Conservation (phyloP, 208 protist species). For the Crithidia bombi region DNA sequence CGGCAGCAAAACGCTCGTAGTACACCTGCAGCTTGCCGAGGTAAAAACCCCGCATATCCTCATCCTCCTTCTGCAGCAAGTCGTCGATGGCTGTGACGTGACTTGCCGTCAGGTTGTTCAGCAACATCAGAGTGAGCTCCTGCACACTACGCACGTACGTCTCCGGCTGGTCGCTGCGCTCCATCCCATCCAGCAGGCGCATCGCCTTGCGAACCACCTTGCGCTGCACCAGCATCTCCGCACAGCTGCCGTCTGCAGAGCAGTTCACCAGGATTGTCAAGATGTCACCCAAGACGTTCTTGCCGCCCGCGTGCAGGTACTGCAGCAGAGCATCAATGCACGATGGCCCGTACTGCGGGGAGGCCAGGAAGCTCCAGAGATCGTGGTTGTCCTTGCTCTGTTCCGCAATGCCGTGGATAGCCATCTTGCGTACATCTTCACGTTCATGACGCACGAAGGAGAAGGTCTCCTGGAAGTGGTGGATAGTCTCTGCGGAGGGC, state of each 20-base stretch:
- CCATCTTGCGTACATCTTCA: slow-evolving; percentile 88
- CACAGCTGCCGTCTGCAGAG: slow-evolving; percentile 67
- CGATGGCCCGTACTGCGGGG: slow-evolving; percentile 40
- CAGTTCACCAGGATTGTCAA: slow-evolving; percentile 86
- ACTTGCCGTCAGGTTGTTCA: slow-evolving; percentile 83
- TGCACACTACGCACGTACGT: slow-evolving; percentile 50
- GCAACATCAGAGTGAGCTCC: slow-evolving; percentile 86
- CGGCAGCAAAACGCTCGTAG: slow-evolving; percentile 45
- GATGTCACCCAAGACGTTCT: slow-evolving; percentile 66
- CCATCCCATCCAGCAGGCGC: slow-evolving; percentile 77
- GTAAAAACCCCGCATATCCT: slow-evolving; percentile 85
- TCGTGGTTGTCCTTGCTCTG: slow-evolving; percentile 80
- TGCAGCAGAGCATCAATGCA: slow-evolving; percentile 67
- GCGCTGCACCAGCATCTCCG: slow-evolving; percentile 70
- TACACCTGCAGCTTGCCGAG: slow-evolving; percentile 71
- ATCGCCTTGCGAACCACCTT: slow-evolving; percentile 77
- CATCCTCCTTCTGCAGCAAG: slow-evolving; percentile 76
- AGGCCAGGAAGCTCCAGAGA: slow-evolving; percentile 57
- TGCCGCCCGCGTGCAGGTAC: slow-evolving; percentile 55
- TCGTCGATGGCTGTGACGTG: slow-evolving; percentile 79
- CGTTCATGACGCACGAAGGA: slow-evolving; percentile 65
- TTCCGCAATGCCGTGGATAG: slow-evolving; percentile 68
- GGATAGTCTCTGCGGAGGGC: slow-evolving; percentile 25
- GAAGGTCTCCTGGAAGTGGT: slow-evolving; percentile 70
- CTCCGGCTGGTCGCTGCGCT: slow-evolving; percentile 39